Conservation (phyloP, 202 grass and related monocot species). For the Panicum hallii region DNA sequence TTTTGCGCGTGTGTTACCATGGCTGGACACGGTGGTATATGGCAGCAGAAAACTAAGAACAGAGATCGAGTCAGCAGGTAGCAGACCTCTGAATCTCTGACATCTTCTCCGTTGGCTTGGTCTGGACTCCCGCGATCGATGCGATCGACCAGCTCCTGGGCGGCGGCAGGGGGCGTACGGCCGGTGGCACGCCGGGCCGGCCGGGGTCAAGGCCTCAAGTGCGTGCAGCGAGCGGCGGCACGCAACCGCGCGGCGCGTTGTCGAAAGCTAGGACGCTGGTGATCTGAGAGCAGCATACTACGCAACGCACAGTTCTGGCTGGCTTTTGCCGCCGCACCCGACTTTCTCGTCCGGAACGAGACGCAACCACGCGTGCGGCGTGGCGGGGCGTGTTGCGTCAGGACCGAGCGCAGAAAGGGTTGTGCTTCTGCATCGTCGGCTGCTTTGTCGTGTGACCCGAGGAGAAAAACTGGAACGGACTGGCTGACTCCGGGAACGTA, state of each 20-base stretch:
- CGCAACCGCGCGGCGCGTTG: slow-evolving; percentile 19
- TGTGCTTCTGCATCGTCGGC: neutral
- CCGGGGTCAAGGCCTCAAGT: neutral
- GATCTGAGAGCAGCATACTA: neutral
- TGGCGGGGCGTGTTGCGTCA: neutral
- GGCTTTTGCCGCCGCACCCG: neutral
- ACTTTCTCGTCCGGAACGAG: neutral
- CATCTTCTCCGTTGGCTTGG: too few relatives aligned
- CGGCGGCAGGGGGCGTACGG: neutral
- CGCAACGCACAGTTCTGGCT: neutral
- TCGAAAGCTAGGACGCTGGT: neutral
- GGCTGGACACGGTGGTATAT: neutral
- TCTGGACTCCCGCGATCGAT: too few relatives aligned
- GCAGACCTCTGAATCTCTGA: too few relatives aligned
- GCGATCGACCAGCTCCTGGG: neutral
- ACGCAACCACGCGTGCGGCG: neutral
- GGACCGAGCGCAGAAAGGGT: neutral
- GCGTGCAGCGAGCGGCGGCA: neutral
- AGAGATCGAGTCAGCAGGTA: too few relatives aligned
- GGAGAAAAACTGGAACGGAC: neutral
- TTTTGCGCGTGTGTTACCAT: neutral
- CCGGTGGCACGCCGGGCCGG: neutral
- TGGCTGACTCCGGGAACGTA: neutral
- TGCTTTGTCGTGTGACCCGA: neutral
- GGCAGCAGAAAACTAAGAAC: neutral